Percentiles rank a stretch among this genome's conserved stretches.
These are phyloP conservation scores for Cronartium ribicola DNA, from an alignment of 1,284 basidiomycete species.

Conservation along the genomic window DNA sequence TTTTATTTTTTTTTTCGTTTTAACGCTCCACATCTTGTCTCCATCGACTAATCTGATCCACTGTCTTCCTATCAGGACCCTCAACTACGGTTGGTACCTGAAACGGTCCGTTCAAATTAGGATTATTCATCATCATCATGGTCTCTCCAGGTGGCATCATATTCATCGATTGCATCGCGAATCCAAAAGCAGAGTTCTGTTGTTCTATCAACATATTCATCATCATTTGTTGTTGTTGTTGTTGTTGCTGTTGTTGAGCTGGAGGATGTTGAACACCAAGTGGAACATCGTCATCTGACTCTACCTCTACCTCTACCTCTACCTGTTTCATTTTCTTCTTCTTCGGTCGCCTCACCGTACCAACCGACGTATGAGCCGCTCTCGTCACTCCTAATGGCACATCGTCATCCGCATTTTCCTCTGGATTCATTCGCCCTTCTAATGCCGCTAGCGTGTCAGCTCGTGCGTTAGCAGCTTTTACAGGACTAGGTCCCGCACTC, in stretches of 20 bases:
- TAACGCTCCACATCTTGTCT: conserved; percentile 12
- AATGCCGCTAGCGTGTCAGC: conserved; percentile 33
- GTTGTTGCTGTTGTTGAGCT: background rate
- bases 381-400: conserved; percentile 38
- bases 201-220: conserved; percentile 7
- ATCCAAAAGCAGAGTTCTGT: background rate
- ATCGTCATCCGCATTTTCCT: conserved; percentile 34
- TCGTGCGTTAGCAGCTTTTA: conserved; percentile 12
- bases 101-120: background rate
- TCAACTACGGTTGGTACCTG: background rate
- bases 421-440: conserved; percentile 25
- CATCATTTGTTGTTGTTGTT: conserved; percentile 4
- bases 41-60: conserved; percentile 16
- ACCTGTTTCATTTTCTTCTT: conserved; percentile 19
- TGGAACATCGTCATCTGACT: conserved; percentile 5
- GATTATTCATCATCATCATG: conserved; percentile 10
- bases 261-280: background rate
- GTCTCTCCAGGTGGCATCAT: background rate
- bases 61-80: conserved; percentile 4
- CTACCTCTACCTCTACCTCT: background rate
- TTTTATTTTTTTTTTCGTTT: background rate
- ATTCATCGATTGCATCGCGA: background rate
- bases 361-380: conserved; percentile 17
- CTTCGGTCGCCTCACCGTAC: conserved; percentile 4
- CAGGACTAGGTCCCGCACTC: background rate